Evolutionary conservation across 2,329 filamentous ascomycete genomes (phyloP).

Genomic region (Metarhizium anisopliae): DNA sequence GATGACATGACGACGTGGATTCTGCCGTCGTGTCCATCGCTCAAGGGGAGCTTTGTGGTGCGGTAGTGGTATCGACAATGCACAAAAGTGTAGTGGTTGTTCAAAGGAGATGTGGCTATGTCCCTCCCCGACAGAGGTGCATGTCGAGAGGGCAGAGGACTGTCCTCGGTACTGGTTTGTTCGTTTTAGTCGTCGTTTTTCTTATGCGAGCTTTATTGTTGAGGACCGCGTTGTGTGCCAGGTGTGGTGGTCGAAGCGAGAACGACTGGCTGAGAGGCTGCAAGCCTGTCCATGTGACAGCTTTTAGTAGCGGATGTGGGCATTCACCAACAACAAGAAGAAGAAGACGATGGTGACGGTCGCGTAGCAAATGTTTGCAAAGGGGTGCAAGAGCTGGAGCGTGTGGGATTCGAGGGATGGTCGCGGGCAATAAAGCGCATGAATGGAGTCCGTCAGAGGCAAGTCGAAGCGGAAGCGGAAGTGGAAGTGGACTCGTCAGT

Average conservation of each 20-base stretch:
- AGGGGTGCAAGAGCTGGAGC: neutral
- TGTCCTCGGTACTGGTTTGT: neutral
- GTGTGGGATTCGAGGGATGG: neutral
- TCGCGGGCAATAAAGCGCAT: neutral
- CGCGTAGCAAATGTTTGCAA: neutral
- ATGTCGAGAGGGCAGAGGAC: neutral
- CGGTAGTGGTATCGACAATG: neutral
- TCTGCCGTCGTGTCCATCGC: conserved; percentile 29
- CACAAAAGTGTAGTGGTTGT: neutral
- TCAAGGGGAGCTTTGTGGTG: neutral
- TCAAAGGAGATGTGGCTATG: neutral
- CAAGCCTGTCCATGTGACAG: neutral
- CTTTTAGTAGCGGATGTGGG: neutral
- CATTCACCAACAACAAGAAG: no score
- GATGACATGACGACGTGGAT: conserved; percentile 27
- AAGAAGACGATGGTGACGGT: neutral
- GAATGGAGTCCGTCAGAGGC: neutral
- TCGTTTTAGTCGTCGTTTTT: neutral
- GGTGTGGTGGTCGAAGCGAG: neutral
- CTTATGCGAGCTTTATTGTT: neutral
- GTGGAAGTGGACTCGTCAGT: neutral
- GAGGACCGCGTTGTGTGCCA: conserved; percentile 5
- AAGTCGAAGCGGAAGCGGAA: neutral
- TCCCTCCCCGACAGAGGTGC: neutral
- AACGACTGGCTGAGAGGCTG: neutral